phyloP scores from a whole-genome alignment of 352 stramenopile species.

The Phytopythium aichiense region DNA sequence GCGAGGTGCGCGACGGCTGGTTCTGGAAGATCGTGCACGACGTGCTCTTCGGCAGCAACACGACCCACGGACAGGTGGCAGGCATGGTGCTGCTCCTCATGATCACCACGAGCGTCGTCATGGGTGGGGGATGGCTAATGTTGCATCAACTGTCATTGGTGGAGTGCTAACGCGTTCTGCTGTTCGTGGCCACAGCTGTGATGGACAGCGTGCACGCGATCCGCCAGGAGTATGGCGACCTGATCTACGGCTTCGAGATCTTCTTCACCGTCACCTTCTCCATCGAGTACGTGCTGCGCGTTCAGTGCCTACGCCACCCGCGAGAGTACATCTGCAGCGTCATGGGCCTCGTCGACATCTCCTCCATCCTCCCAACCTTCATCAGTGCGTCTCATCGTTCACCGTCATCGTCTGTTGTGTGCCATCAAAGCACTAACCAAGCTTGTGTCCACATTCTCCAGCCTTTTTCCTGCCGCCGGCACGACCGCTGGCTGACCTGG shows the following conservation, averaged over 20 bases:
- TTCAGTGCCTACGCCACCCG: constrained; percentile 64
- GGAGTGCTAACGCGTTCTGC: neutral
- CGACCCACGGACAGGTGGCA: constrained; percentile 45
- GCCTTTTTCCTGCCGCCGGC: constrained; percentile 52
- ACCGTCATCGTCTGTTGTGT: constrained; percentile 1
- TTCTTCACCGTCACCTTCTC: constrained; percentile 85
- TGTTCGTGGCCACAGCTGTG: constrained; percentile 27
- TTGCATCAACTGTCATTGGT: neutral
- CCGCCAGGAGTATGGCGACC: constrained; percentile 63
- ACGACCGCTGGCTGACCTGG: constrained; percentile 56
- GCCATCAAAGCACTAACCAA: neutral
- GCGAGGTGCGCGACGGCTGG: constrained; percentile 22
- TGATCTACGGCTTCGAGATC: constrained; percentile 66
- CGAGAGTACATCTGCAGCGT: constrained; percentile 59
- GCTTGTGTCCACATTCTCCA: neutral
- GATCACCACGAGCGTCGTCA: constrained; percentile 63
- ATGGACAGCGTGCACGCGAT: constrained; percentile 70
- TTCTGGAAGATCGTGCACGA: constrained; percentile 62
- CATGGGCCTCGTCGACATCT: constrained; percentile 75
- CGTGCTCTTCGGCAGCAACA: constrained; percentile 65
- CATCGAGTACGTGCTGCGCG: constrained; percentile 70
- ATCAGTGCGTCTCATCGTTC: constrained; percentile 12
- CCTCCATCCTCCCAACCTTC: constrained; percentile 71
- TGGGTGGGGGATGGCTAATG: constrained; percentile 31
- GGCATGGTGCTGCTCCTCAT: constrained; percentile 63